Conservation (phyloP, 176 grass and related monocot genomes). For the Zizania latifolia region DNA sequence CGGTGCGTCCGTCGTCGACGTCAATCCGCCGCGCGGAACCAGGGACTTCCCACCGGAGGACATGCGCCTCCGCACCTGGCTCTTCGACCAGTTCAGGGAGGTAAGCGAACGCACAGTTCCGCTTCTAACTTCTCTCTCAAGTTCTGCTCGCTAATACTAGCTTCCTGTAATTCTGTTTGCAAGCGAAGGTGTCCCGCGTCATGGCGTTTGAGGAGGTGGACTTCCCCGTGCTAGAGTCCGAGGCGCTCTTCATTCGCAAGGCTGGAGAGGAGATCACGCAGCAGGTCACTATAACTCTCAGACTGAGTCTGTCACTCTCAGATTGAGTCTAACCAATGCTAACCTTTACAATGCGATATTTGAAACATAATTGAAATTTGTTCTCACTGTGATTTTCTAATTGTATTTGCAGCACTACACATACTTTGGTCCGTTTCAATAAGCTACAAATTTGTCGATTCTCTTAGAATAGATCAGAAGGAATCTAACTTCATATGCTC, state of each 20-base stretch:
- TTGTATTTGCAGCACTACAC: neutral
- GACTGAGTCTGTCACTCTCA: no score
- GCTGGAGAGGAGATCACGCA: constrained; percentile 83
- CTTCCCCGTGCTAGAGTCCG: constrained; percentile 86
- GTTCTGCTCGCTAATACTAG: neutral
- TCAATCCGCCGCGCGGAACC: constrained; percentile 85
- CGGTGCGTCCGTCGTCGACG: constrained; percentile 31
- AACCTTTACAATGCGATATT: neutral
- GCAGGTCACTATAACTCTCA: no score
- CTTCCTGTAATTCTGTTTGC: constrained; percentile 4
- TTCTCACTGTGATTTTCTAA: neutral
- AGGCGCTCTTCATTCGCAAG: constrained; percentile 79
- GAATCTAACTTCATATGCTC: neutral
- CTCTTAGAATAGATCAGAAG: neutral
- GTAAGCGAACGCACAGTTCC: constrained; percentile 1
- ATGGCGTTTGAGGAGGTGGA: constrained; percentile 90
- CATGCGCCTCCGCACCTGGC: constrained; percentile 84
- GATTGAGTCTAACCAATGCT: no score
- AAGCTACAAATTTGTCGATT: neutral
- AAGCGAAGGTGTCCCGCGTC: constrained; percentile 49
- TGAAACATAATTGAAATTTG: neutral
- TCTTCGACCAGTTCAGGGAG: constrained; percentile 81
- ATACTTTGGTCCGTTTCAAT: neutral
- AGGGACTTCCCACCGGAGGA: constrained; percentile 83
- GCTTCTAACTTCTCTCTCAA: neutral